A percentile compares a stretch with the other conserved stretches of the same genome.
Evolutionary conservation across 2,329 filamentous ascomycete genomes (phyloP).

Genomic region (Cryphonectria carpinicola): DNA sequence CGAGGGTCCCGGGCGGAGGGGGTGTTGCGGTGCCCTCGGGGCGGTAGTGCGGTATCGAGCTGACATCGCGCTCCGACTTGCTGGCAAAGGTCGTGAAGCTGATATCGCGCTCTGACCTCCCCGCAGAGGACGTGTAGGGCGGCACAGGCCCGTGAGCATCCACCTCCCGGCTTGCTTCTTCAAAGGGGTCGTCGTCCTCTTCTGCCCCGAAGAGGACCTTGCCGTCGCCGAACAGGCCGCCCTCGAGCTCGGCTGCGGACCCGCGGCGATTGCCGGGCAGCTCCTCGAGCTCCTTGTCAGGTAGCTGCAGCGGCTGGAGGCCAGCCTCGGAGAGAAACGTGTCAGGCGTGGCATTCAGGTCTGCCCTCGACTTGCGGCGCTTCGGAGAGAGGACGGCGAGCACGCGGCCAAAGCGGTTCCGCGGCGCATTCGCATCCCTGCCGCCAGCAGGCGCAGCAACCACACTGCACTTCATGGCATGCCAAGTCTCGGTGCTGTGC

Average conservation of each 20-base stretch:
- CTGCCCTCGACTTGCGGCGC: slow-evolving; percentile 37
- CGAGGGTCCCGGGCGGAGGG: slow-evolving; percentile 41
- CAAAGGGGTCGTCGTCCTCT: slow-evolving; percentile 52
- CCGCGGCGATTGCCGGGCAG: slow-evolving; percentile 46
- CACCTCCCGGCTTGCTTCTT: slow-evolving; percentile 54
- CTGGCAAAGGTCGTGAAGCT: slow-evolving; percentile 29
- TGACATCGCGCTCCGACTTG: slow-evolving; percentile 28
- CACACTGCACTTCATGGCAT: slow-evolving; percentile 19
- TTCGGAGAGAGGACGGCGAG: slow-evolving; percentile 23
- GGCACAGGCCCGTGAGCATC: slow-evolving; percentile 56
- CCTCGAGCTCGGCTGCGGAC: slow-evolving; percentile 55
- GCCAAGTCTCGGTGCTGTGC: slow-evolving; percentile 2
- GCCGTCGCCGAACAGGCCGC: slow-evolving; percentile 40
- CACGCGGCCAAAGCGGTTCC: slow-evolving; percentile 21
- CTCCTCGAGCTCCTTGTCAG: slow-evolving; percentile 44
- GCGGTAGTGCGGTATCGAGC: slow-evolving; percentile 37
- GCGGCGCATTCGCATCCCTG: slow-evolving; percentile 9
- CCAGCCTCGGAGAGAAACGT: slow-evolving; percentile 30
- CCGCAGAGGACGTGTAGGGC: slow-evolving; percentile 48
- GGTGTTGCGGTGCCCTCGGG: slow-evolving; percentile 39
- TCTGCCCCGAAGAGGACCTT: slow-evolving; percentile 46
- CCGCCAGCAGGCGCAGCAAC: background rate
- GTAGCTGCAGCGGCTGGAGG: slow-evolving; percentile 10
- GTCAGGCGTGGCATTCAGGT: slow-evolving; percentile 39
- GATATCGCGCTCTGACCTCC: slow-evolving; percentile 42